Evolutionary conservation across 306 rosid species (phyloP).

Genomic region (Vigna radiata): DNA sequence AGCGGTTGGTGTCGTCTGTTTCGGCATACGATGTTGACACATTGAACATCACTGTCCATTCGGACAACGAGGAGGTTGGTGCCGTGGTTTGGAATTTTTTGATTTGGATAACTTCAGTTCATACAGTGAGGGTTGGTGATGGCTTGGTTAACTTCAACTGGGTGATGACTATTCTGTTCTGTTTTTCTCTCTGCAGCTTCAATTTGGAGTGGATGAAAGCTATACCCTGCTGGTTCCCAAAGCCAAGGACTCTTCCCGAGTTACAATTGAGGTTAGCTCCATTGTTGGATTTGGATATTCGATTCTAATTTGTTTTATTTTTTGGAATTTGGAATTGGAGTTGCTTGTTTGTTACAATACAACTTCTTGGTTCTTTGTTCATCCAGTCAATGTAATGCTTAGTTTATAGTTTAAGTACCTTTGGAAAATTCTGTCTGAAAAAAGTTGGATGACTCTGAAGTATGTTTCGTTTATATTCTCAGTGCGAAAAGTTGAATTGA

Average conservation of each 20-base stretch:
- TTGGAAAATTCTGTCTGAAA: not conserved
- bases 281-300: not conserved
- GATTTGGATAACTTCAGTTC: no score
- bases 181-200: conserved; percentile 63
- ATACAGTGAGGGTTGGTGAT: no score
- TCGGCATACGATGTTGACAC: conserved; percentile 52
- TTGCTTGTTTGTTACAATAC: not conserved
- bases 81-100: not conserved
- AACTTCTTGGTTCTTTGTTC: conserved; percentile 5
- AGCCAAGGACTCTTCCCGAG: conserved; percentile 60
- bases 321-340: not conserved
- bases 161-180: not conserved
- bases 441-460: not conserved
- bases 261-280: conserved; percentile 87
- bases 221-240: conserved; percentile 66
- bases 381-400: not conserved
- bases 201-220: conserved; percentile 95
- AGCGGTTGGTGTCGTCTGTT: conserved; percentile 13
- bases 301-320: not conserved
- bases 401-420: conserved; percentile 3
- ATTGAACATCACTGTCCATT: conserved; percentile 65
- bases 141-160: not conserved
- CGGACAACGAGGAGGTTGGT: conserved; percentile 63
- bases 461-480: not conserved
- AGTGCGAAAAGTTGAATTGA: conserved; percentile 22